Percentiles rank a stretch among this genome's conserved stretches.
Evolutionary conservation across 1,284 basidiomycete species (phyloP).

Genomic region (Lentinus polychrous): DNA sequence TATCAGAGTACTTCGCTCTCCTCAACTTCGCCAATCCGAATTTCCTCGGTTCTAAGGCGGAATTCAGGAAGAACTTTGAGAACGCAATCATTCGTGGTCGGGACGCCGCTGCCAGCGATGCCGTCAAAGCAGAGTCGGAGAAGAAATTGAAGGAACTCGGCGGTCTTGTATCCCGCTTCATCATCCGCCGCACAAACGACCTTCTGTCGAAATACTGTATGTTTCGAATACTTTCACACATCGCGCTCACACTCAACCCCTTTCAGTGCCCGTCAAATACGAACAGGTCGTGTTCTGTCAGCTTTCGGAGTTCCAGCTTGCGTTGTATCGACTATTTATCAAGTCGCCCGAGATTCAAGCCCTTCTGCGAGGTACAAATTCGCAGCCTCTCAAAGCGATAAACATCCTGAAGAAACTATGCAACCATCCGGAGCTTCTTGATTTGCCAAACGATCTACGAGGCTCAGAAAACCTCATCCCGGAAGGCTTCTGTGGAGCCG

Average conservation of each 20-base stretch:
- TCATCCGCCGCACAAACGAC: constrained; percentile 97
- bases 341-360: constrained; percentile 93
- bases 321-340: constrained; percentile 90
- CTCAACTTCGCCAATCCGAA: constrained; percentile 97
- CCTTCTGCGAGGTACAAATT: constrained; percentile 83
- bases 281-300: constrained; percentile 98
- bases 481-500: constrained; percentile 67
- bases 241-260: constrained; percentile 6
- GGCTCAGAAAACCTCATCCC: constrained; percentile 86
- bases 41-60: constrained; percentile 85
- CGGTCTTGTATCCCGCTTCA: constrained; percentile 90
- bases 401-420: constrained; percentile 96
- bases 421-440: constrained; percentile 93
- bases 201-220: constrained; percentile 92
- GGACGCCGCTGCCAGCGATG: constrained; percentile 85
- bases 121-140: constrained; percentile 78
- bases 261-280: constrained; percentile 93
- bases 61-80: constrained; percentile 98
- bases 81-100: constrained; percentile 90
- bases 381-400: constrained; percentile 96
- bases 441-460: constrained; percentile 81
- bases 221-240: constrained; percentile 26
- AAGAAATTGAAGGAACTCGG: constrained; percentile 92
- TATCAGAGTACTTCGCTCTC: constrained; percentile 95
- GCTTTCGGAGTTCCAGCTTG: constrained; percentile 83